Evolutionary conservation across 169 alveolate genomes (phyloP), one percentile per base, ranked within the genome.

Genomic region (Eimeria zaria): DNA sequence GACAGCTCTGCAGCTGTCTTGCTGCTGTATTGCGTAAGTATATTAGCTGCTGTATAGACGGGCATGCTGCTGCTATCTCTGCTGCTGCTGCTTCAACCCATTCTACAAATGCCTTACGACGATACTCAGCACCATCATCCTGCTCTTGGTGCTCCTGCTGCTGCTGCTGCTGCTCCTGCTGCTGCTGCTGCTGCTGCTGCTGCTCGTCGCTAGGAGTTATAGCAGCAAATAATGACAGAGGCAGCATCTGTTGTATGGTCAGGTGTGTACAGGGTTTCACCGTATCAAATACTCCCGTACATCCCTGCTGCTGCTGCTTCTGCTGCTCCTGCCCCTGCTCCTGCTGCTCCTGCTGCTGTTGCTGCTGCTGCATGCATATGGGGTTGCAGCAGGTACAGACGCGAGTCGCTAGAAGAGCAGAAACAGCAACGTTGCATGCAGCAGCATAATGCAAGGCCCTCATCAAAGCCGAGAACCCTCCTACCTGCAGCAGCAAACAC

Each of bases 381-480:
- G 90, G 90, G 46, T 81, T 81, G 90, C 90, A 81, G 90, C 90
- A 81, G 73, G 90, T 18, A 62, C 90, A 81, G 71, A 81, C 90
- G 22, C 90, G 90, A 48, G 90, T 81, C 14, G 90, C 90, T 73
- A 81, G 44, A 14, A 81, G 58, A 20, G 90, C 90, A 51, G 44
- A 81, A 9, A 87, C 93, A 4, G 96, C 93, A 1, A 94, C 64
- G 94, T 94, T 85, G 94, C 89, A 81, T 39, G 91, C 96, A 18
- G 89, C 89, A 41, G 80, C 62, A 76, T 81, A 94, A 81, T 94
- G 91, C 27, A 94, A 44, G 18, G 80, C 84, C 51, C 90, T 69
- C 89, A 94, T 36, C 48, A 94, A 80, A 6, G 73, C 89, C 27
- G 89, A 46, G 62, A 94, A 62, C 22, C 96, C 96, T 3, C 96